Conservation (phyloP, 192 early-diverging fungal genomes). For the Backusella parvicylindrica region DNA sequence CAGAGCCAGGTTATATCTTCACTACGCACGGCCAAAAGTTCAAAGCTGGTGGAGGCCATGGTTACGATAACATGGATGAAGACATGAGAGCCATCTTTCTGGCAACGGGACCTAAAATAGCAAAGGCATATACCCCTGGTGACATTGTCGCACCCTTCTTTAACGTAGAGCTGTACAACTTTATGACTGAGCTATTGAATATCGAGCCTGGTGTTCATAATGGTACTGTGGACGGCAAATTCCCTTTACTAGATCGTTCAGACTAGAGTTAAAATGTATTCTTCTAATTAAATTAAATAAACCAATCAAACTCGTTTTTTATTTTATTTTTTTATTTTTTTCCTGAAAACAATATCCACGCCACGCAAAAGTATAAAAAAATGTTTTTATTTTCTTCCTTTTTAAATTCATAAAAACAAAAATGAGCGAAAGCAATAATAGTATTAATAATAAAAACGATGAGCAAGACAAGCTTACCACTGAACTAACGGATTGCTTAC, state of each 20-base stretch:
- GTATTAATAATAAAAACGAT: neutral
- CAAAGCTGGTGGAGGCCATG: constrained; percentile 65
- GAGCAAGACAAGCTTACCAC: neutral
- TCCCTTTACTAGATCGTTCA: neutral
- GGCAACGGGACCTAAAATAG: constrained; percentile 62
- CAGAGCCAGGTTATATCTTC: constrained; percentile 62
- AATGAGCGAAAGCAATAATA: neutral
- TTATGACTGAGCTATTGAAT: constrained; percentile 57
- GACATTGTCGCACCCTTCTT: constrained; percentile 44
- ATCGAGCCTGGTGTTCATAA: constrained; percentile 66
- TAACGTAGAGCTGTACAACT: constrained; percentile 72
- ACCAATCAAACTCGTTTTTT: neutral
- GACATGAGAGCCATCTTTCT: constrained; percentile 89
- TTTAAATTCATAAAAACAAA: neutral
- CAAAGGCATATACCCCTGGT: neutral
- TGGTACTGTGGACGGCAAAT: constrained; percentile 47
- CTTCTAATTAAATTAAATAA: neutral
- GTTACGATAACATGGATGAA: constrained; percentile 69
- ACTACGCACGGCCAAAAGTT: constrained; percentile 16
- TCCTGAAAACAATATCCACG: too few relatives aligned
- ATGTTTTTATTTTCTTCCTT: neutral
- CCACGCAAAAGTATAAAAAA: neutral
- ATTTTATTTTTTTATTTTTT: neutral
- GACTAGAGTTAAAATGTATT: neutral
- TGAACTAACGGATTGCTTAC: neutral